These are phyloP conservation scores for Rhizoclosmatium globosum DNA, from an alignment of 192 early-diverging fungal genomes.

Conservation along the genomic window DNA sequence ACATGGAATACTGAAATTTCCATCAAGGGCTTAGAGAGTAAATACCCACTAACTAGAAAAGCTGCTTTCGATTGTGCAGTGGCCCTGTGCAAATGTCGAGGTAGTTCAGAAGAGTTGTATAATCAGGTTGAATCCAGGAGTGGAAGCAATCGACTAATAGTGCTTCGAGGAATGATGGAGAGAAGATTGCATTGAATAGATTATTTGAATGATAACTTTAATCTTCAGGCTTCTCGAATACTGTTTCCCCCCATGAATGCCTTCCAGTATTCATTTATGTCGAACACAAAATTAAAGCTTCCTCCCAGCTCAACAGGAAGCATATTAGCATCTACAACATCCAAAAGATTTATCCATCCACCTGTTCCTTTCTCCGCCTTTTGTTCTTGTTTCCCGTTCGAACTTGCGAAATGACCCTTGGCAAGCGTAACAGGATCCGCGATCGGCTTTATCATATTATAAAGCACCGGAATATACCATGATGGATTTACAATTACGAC, in stretches of 20 bases:
- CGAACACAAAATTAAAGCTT: slow-evolving; percentile 67
- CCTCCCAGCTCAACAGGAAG: slow-evolving; percentile 80
- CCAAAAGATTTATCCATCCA: slow-evolving; percentile 58
- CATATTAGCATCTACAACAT: slow-evolving; percentile 59
- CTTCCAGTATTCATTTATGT: slow-evolving; percentile 76
- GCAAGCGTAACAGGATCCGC: slow-evolving; percentile 87
- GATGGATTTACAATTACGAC: slow-evolving; percentile 73
- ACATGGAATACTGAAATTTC: slow-evolving; percentile 1
- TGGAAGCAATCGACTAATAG: slow-evolving; percentile 17
- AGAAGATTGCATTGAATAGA: neutral
- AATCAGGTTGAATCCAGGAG: slow-evolving; percentile 18
- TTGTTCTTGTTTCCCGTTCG: slow-evolving; percentile 2
- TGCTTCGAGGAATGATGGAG: slow-evolving; percentile 34
- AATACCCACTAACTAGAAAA: slow-evolving; percentile 32
- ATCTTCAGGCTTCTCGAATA: neutral
- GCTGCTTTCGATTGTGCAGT: slow-evolving; percentile 36
- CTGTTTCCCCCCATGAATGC: neutral
- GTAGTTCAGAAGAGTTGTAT: slow-evolving; percentile 20
- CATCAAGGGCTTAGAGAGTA: slow-evolving; percentile 26
- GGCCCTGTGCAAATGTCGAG: slow-evolving; percentile 16
- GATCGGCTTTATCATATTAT: slow-evolving; percentile 78
- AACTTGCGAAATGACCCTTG: slow-evolving; percentile 64
- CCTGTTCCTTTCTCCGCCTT: slow-evolving; percentile 13
- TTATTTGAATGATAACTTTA: neutral
- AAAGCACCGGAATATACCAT: slow-evolving; percentile 85